Conservation (phyloP, 2,329 filamentous ascomycete genomes). For the Didymosphaeria variabile region DNA sequence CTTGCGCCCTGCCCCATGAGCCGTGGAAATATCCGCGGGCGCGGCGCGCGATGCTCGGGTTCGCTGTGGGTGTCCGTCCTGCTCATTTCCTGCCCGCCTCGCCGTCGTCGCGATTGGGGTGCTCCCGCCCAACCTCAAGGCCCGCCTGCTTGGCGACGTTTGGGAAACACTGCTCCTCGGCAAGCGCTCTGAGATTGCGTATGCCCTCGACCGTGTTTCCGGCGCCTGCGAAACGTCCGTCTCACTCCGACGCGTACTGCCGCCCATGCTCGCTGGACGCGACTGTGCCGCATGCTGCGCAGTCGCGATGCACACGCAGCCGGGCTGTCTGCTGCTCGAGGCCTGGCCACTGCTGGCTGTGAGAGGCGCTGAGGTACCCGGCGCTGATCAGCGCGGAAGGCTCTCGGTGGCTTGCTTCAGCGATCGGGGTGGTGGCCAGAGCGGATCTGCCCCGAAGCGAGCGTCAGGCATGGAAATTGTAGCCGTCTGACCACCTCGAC, state of each 20-base stretch:
- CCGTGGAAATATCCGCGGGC: conserved; percentile 40
- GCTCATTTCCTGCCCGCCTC: conserved; percentile 42
- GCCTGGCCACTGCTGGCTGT: conserved; percentile 31
- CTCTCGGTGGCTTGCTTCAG: conserved; percentile 37
- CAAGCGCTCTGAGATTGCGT: conserved; percentile 40
- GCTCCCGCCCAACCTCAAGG: conserved; percentile 31
- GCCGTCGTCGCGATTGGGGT: conserved; percentile 22
- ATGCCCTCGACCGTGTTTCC: conserved; percentile 28
- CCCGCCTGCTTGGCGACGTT: conserved; percentile 43
- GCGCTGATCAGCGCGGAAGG: conserved; percentile 43
- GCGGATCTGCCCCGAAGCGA: conserved; percentile 44
- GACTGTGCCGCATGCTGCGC: conserved; percentile 29
- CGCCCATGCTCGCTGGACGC: conserved; percentile 5
- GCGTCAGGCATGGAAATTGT: conserved; percentile 34
- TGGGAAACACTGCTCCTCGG: conserved; percentile 39
- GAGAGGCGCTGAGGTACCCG: conserved; percentile 22
- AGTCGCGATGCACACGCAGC: conserved; percentile 19
- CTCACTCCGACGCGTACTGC: conserved; percentile 27
- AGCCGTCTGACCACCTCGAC: conserved; percentile 37
- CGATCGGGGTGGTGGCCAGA: conserved; percentile 32
- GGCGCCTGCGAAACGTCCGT: conserved; percentile 46
- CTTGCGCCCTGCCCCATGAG: conserved; percentile 33
- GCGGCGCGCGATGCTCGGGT: conserved; percentile 23
- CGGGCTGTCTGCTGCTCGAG: conserved; percentile 34
- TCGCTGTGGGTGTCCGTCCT: conserved; percentile 38